These are phyloP conservation scores for Sporothrix pallida DNA, from an alignment of 2,329 filamentous ascomycete genomes.

Conservation along the genomic window DNA sequence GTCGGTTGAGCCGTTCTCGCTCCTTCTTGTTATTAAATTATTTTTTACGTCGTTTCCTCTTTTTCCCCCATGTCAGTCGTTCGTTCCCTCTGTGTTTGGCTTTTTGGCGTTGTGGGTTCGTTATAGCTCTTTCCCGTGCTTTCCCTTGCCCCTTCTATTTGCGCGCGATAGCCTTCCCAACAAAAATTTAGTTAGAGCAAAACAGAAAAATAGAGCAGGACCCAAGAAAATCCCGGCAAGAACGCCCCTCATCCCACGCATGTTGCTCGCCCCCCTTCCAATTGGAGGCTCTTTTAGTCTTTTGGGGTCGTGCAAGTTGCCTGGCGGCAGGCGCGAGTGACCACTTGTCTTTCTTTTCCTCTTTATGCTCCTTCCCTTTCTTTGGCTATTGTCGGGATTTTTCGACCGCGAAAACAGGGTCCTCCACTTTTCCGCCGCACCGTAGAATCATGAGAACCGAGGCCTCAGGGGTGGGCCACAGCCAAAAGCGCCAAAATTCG, in stretches of 20 bases:
- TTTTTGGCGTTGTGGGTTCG: neutral
- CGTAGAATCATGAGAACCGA: conserved; percentile 21
- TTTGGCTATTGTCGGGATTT: conserved; percentile 28
- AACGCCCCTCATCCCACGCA: neutral
- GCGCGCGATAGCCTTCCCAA: conserved; percentile 33
- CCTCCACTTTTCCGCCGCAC: conserved; percentile 26
- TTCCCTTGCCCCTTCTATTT: conserved; percentile 31
- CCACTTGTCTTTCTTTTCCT: conserved; percentile 6
- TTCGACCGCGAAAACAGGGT: conserved; percentile 15
- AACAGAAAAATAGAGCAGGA: conserved; percentile 2
- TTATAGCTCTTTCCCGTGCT: conserved; percentile 28
- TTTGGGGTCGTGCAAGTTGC: conserved; percentile 18
- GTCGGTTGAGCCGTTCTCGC: neutral
- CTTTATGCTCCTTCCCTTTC: neutral
- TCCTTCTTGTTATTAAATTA: conserved; percentile 14
- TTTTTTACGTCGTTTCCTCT: conserved; percentile 4
- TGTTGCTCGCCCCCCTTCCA: too few relatives aligned
- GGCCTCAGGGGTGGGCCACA: neutral
- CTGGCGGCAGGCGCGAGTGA: conserved; percentile 21
- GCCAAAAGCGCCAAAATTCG: neutral
- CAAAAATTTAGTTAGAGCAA: conserved; percentile 28
- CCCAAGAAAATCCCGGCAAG: conserved; percentile 8
- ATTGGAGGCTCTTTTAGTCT: neutral
- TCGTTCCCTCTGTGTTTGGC: neutral
- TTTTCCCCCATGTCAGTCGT: neutral